Evolutionary conservation across 2,329 filamentous ascomycete species (phyloP).

Genomic region (Pyrenophora seminiperda): DNA sequence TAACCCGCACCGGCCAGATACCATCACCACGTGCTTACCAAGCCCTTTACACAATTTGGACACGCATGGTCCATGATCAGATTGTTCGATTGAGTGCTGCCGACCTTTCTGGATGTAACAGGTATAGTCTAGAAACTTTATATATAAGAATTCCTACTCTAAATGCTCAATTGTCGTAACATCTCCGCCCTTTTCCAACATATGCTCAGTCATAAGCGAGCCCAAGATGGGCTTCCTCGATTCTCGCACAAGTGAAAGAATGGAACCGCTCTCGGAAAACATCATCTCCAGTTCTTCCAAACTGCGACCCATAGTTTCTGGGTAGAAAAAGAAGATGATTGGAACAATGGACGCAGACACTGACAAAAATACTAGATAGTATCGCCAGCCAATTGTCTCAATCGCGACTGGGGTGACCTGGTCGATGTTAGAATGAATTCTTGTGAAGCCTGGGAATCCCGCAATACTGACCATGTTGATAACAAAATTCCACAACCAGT

Average conservation of each 20-base stretch:
- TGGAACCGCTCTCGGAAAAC: slow-evolving; percentile 48
- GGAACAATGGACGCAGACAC: slow-evolving; percentile 55
- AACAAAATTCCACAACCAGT: slow-evolving; percentile 55
- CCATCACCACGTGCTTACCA: no score
- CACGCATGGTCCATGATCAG: no score
- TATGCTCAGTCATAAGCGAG: slow-evolving; percentile 6
- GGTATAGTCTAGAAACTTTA: no score
- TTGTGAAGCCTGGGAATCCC: no score
- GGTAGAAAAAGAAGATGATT: slow-evolving; percentile 54
- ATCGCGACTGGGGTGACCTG: slow-evolving; percentile 52
- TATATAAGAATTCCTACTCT: no score
- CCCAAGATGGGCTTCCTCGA: slow-evolving; percentile 24
- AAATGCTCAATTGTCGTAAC: no score
- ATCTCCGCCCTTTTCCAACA: no score
- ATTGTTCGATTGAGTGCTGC: no score
- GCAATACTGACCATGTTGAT: slow-evolving; percentile 38
- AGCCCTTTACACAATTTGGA: no score
- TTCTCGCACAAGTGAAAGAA: slow-evolving; percentile 30
- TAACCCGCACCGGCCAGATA: no score
- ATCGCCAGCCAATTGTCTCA: slow-evolving; percentile 57
- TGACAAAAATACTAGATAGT: slow-evolving; percentile 58
- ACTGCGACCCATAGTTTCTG: slow-evolving; percentile 57
- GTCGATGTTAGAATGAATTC: no score
- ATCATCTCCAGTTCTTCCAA: slow-evolving; percentile 53
- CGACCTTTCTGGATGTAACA: no score